phyloP scores from a whole-genome alignment of 2,329 filamentous ascomycete species.

The Fusarium albosuccineum region DNA sequence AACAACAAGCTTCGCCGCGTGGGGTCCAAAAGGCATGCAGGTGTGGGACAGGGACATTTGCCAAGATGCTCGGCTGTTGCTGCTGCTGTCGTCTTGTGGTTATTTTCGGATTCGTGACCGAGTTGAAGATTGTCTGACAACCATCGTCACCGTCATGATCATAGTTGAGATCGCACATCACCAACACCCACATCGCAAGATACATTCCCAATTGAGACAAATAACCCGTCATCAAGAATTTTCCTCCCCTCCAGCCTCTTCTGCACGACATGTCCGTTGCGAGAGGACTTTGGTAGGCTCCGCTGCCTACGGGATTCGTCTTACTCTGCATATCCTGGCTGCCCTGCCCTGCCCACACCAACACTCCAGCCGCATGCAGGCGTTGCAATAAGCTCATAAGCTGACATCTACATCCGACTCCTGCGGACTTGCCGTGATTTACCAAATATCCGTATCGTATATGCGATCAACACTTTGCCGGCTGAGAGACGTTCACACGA shows the following conservation, averaged over 20 bases:
- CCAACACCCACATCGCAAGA: not conserved
- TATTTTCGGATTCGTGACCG: no score
- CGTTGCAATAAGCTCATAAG: slow-evolving; percentile 10
- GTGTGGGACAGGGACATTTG: no score
- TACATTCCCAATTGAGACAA: not conserved
- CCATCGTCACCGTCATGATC: no score
- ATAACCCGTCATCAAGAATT: no score
- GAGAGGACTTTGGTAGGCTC: not conserved
- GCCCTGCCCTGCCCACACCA: not conserved
- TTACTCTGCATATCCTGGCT: not conserved
- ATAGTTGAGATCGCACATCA: no score
- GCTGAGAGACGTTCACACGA: not conserved
- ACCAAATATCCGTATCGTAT: not conserved
- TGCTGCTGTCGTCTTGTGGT: no score
- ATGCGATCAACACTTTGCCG: not conserved
- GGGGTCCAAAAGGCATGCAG: slow-evolving; percentile 20
- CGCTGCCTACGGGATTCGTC: not conserved
- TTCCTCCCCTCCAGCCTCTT: no score
- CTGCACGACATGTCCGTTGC: no score
- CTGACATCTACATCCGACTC: slow-evolving; percentile 9
- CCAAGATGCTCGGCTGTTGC: no score
- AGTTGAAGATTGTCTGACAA: no score
- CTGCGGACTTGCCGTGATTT: not conserved
- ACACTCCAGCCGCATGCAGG: slow-evolving; percentile 4
- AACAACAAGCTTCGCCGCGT: slow-evolving; percentile 46